These are phyloP conservation scores for Ophiostoma himal-ulmi DNA, from an alignment of 2,329 filamentous ascomycete species.

Conservation along the genomic window DNA sequence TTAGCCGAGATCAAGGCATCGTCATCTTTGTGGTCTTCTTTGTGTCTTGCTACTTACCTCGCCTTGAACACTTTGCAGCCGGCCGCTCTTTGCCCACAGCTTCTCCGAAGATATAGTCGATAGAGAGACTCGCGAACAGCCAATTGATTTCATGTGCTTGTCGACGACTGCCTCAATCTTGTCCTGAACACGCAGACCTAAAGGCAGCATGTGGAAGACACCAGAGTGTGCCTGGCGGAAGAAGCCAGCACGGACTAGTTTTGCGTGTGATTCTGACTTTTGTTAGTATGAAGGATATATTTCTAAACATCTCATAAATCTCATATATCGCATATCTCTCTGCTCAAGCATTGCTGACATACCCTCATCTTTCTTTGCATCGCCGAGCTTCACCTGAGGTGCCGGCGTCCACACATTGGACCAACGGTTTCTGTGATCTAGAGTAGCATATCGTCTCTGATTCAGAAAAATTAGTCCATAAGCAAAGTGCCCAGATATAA, in stretches of 20 bases:
- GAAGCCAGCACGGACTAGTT: slow-evolving; percentile 66
- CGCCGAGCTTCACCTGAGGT: slow-evolving; percentile 49
- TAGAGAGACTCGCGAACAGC: slow-evolving; percentile 76
- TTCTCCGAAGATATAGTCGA: slow-evolving; percentile 81
- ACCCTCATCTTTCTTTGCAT: slow-evolving; percentile 52
- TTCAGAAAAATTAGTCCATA: not conserved
- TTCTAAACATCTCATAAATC: too few species aligned
- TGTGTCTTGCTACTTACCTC: slow-evolving; percentile 52
- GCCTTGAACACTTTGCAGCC: slow-evolving; percentile 63
- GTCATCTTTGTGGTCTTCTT: not conserved
- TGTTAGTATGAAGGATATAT: not conserved
- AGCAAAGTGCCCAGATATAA: not conserved
- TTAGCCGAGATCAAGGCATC: slow-evolving; percentile 13
- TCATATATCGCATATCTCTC: too few species aligned
- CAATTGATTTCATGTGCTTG: slow-evolving; percentile 74
- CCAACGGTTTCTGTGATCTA: slow-evolving; percentile 42
- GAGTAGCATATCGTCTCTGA: slow-evolving; percentile 23
- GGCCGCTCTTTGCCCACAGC: slow-evolving; percentile 78
- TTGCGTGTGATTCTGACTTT: slow-evolving; percentile 55
- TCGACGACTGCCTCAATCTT: slow-evolving; percentile 84
- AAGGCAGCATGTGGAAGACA: slow-evolving; percentile 83
- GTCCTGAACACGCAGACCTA: slow-evolving; percentile 79
- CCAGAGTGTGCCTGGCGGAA: slow-evolving; percentile 76
- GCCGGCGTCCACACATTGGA: slow-evolving; percentile 77
- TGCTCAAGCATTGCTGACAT: slow-evolving; percentile 22